Conservation (phyloP, 768 basidiomycete species). For the Tricholoma hemisulphureum region DNA sequence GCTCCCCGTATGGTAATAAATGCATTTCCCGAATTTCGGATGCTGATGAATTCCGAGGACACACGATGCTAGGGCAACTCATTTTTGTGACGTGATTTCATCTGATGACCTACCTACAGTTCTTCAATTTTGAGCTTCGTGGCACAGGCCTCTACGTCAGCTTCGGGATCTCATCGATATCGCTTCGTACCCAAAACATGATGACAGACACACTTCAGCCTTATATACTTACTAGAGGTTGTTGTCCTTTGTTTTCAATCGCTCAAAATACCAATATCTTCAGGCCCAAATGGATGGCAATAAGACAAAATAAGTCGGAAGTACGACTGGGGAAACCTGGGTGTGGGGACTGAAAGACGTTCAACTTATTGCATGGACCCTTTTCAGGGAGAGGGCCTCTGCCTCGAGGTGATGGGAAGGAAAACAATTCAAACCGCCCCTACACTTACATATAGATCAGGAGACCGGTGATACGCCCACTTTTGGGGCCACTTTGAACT, state of each 20-base stretch:
- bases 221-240: neutral
- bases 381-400: neutral
- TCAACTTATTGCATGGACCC: neutral
- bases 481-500: neutral
- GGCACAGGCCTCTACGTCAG: neutral
- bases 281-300: neutral
- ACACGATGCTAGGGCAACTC: neutral
- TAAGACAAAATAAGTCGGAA: neutral
- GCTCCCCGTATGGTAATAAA: neutral
- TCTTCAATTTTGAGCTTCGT: neutral
- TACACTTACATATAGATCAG: neutral
- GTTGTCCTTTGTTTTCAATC: constrained; percentile 2
- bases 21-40: neutral
- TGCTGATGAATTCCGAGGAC: neutral
- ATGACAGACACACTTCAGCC: neutral
- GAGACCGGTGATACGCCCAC: neutral
- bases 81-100: neutral
- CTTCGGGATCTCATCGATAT: neutral
- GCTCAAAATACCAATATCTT: neutral
- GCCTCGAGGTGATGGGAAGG: constrained; percentile 2
- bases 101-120: neutral
- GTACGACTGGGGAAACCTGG: neutral
- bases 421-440: neutral
- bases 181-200: neutral
- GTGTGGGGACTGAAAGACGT: neutral